phyloP scores from a whole-genome alignment of 208 protist species.

The Balamuthia mandrillaris region DNA sequence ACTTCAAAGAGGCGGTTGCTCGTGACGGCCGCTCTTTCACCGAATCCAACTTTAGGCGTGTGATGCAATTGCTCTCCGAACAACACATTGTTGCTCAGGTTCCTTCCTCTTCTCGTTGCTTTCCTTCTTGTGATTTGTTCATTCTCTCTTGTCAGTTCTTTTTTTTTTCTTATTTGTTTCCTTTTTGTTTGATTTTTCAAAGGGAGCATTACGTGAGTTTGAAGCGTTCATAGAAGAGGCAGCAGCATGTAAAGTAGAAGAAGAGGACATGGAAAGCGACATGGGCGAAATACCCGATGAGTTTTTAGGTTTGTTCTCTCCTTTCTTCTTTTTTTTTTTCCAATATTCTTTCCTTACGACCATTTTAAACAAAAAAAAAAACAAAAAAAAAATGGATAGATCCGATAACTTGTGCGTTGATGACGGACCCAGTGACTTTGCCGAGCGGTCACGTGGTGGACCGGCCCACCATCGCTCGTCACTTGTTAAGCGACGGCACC shows the following conservation, averaged over 20 bases:
- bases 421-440: conserved; percentile 60
- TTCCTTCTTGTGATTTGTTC: background rate
- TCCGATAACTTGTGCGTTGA: conserved; percentile 52
- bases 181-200: background rate
- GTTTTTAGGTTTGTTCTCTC: conserved; percentile 25
- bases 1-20: conserved; percentile 30
- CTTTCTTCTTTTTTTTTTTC: background rate
- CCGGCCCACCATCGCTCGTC: conserved; percentile 44
- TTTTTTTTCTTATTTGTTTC: background rate
- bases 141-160: background rate
- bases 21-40: conserved; percentile 52
- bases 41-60: conserved; percentile 8
- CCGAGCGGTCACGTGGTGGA: conserved; percentile 44
- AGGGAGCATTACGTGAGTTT: conserved; percentile 40
- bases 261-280: conserved; percentile 41
- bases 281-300: conserved; percentile 58
- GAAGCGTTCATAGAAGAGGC: conserved; percentile 16
- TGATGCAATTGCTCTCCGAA: conserved; percentile 42
- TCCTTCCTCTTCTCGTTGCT: background rate
- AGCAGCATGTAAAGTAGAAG: background rate
- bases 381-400: too few species aligned
- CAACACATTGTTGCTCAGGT: background rate
- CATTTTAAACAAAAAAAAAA: too few species aligned
- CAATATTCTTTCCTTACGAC: background rate
- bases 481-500: conserved; percentile 49